Conservation (phyloP, 164 flowering plant species). For the Protea cynaroides region DNA sequence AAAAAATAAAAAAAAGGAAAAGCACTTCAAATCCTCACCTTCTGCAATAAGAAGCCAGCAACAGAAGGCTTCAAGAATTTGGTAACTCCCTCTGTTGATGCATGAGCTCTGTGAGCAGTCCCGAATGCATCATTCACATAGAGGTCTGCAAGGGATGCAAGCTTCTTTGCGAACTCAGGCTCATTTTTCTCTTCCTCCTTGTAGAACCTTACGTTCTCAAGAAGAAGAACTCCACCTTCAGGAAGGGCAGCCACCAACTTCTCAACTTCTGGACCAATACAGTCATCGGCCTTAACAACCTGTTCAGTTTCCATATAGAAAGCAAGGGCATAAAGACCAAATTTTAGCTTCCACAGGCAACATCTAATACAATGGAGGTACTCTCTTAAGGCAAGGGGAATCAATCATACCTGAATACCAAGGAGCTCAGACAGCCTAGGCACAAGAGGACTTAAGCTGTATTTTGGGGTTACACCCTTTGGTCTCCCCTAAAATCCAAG, state of each 20-base stretch:
- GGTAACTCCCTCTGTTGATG: conserved; percentile 85
- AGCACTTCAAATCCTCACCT: conserved; percentile 31
- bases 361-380: too few species aligned
- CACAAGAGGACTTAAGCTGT: conserved; percentile 71
- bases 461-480: conserved; percentile 79
- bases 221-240: conserved; percentile 85
- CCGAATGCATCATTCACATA: too few species aligned
- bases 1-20: too few species aligned
- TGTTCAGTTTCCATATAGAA: conserved; percentile 15
- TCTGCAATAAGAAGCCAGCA: conserved; percentile 82
- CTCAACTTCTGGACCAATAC: conserved; percentile 78
- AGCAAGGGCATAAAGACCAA: neutral
- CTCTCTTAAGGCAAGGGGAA: too few species aligned
- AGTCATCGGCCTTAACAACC: conserved; percentile 81
- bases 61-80: conserved; percentile 80
- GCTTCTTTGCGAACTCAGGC: too few species aligned
- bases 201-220: conserved; percentile 31
- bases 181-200: too few species aligned
- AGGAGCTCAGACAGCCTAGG: conserved; percentile 78
- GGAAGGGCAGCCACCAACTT: conserved; percentile 68
- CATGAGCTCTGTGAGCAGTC: conserved; percentile 13
- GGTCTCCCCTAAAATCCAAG: conserved; percentile 61
- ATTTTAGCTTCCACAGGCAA: too few species aligned
- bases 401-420: conserved; percentile 41
- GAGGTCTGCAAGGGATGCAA: too few species aligned